These are phyloP conservation scores for Fallopia convolvulus DNA, from an alignment of 148 eudicot species.

Conservation along the genomic window DNA sequence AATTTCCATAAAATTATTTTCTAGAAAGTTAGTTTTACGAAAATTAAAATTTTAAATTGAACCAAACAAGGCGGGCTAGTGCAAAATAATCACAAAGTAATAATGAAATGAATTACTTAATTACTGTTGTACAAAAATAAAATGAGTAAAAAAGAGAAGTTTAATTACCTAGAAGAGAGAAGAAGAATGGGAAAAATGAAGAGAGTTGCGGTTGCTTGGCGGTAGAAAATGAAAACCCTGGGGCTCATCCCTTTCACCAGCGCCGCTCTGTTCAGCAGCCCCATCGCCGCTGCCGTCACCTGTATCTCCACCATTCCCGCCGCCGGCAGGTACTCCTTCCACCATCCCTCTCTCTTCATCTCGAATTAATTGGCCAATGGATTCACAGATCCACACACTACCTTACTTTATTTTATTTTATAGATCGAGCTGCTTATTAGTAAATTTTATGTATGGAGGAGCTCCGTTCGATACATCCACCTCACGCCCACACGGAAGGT, in stretches of 20 bases:
- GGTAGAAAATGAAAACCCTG: slow-evolving; percentile 55
- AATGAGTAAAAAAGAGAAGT: background rate
- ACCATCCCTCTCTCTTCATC: background rate
- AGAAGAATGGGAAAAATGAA: slow-evolving; percentile 54
- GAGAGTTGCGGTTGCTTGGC: slow-evolving; percentile 52
- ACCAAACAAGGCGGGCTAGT: no score
- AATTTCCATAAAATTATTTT: no score
- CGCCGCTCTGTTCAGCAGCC: slow-evolving; percentile 45
- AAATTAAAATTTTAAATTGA: no score
- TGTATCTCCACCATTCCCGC: slow-evolving; percentile 47
- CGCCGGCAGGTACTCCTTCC: slow-evolving; percentile 39
- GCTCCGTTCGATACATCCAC: background rate
- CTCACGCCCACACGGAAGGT: background rate
- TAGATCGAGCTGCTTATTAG: background rate
- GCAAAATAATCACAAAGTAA: no score
- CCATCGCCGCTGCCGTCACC: slow-evolving; percentile 34
- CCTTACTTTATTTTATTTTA: background rate
- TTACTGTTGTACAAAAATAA: background rate
- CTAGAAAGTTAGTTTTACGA: no score
- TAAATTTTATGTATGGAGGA: background rate
- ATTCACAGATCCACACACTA: background rate
- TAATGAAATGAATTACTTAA: no score
- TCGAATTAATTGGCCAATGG: background rate
- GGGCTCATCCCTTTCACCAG: slow-evolving; percentile 64
- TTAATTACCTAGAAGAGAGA: slow-evolving; percentile 15